Evolutionary conservation across 257 asterid species (phyloP).

Genomic region (Oldenlandia corymbosa): DNA sequence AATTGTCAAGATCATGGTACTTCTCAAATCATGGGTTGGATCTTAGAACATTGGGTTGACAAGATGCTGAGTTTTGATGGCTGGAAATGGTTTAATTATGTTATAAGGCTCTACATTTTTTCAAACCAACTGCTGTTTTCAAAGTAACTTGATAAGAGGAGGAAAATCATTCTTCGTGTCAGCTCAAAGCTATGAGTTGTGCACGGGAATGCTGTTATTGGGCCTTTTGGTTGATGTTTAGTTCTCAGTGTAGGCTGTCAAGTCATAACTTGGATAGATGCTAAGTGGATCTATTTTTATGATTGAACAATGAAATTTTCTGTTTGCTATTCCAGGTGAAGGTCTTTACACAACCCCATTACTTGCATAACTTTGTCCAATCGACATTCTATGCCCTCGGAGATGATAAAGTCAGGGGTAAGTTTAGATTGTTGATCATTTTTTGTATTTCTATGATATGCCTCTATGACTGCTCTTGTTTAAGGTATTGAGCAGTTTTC

Average conservation of each 20-base stretch:
- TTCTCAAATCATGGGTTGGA: background rate
- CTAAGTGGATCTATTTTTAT: slow-evolving; percentile 23
- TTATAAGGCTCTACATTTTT: background rate
- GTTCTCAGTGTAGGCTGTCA: too few relatives aligned
- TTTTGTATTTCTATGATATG: too few relatives aligned
- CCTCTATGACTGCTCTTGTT: background rate
- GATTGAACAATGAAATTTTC: too few relatives aligned
- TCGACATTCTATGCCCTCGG: slow-evolving; percentile 88
- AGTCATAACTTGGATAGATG: background rate
- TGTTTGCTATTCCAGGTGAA: slow-evolving; percentile 86
- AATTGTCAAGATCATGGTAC: background rate
- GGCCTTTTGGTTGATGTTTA: too few relatives aligned
- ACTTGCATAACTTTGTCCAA: slow-evolving; percentile 87
- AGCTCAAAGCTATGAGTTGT: background rate
- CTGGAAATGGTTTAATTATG: background rate
- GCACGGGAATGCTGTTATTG: background rate
- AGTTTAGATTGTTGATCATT: background rate
- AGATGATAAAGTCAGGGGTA: slow-evolving; percentile 74
- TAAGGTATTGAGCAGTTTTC: too few relatives aligned
- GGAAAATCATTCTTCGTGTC: background rate
- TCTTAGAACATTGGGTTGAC: background rate
- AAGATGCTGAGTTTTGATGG: background rate
- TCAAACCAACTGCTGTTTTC: background rate
- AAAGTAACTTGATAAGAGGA: background rate
- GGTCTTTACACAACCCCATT: slow-evolving; percentile 81